Conservation (phyloP, 2,329 filamentous ascomycete genomes). For the Sordariomycetes sp. region DNA sequence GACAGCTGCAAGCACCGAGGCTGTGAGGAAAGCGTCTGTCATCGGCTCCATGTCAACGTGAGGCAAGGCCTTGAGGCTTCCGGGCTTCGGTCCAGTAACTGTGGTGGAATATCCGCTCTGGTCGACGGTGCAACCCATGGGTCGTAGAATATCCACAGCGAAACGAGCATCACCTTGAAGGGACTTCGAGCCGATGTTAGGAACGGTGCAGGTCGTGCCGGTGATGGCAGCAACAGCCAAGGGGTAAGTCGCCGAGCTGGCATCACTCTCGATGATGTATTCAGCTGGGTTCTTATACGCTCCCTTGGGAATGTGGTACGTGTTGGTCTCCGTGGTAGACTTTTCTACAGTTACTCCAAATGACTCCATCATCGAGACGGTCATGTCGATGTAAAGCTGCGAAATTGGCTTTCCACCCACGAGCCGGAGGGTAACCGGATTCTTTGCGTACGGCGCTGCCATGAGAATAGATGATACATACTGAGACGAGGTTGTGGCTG, state of each 20-base stretch:
- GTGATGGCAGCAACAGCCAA: constrained; percentile 91
- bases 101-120: constrained; percentile 83
- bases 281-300: constrained; percentile 74
- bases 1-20: constrained; percentile 85
- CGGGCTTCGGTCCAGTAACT: constrained; percentile 75
- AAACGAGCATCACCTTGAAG: constrained; percentile 94
- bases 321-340: constrained; percentile 73
- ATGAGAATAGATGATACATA: constrained; percentile 96
- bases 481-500: constrained; percentile 95
- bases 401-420: constrained; percentile 97
- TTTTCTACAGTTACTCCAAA: constrained; percentile 78
- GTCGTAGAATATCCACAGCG: constrained; percentile 76
- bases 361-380: constrained; percentile 89
- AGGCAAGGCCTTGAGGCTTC: constrained; percentile 63
- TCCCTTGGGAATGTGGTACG: constrained; percentile 86
- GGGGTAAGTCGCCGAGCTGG: constrained; percentile 94
- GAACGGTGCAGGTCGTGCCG: constrained; percentile 88
- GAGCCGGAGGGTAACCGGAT: constrained; percentile 79
- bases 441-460: constrained; percentile 94
- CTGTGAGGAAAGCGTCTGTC: constrained; percentile 97
- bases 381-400: constrained; percentile 98
- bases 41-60: constrained; percentile 98
- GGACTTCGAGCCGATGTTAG: constrained; percentile 88
- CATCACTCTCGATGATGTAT: constrained; percentile 93
- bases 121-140: constrained; percentile 88